Percentiles rank a stretch among this genome's conserved stretches.
Evolutionary conservation across 495 filamentous ascomycete species (phyloP).

Genomic region (Penicillium roqueforti): DNA sequence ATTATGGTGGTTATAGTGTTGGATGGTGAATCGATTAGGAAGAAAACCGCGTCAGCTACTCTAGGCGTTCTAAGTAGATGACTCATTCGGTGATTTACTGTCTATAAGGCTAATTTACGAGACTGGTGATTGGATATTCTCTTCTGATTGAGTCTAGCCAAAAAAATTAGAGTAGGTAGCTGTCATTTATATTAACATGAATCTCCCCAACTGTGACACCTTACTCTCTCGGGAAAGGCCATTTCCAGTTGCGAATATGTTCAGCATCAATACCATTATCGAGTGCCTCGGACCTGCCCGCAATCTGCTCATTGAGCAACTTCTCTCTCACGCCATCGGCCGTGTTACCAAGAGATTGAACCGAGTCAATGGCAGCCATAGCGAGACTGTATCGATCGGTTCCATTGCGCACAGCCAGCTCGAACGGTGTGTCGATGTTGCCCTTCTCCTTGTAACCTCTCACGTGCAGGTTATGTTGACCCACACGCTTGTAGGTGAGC

Average conservation of each 20-base stretch:
- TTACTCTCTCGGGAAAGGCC: constrained; percentile 42
- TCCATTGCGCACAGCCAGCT: constrained; percentile 66
- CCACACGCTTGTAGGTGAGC: constrained; percentile 64
- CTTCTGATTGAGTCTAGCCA: too few species aligned
- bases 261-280: constrained; percentile 63
- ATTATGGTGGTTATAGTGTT: too few species aligned
- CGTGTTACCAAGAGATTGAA: constrained; percentile 52
- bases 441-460: constrained; percentile 72
- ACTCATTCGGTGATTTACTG: not conserved
- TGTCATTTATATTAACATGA: too few species aligned
- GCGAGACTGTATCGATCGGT: constrained; percentile 68
- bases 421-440: constrained; percentile 72
- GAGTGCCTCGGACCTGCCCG: constrained; percentile 54
- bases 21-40: too few species aligned
- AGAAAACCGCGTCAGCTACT: too few species aligned
- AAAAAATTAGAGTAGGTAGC: too few species aligned
- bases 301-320: constrained; percentile 55
- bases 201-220: not conserved
- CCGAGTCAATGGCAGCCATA: constrained; percentile 66
- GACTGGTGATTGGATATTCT: too few species aligned
- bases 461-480: constrained; percentile 60
- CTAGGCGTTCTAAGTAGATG: not conserved
- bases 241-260: constrained; percentile 60
- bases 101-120: too few species aligned
- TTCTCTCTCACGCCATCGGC: constrained; percentile 55